A percentile compares a stretch with the other conserved stretches of the same genome.
These are phyloP conservation scores for Candida taoyuanica DNA, from an alignment of 805 yeast genomes.

Conservation along the genomic window DNA sequence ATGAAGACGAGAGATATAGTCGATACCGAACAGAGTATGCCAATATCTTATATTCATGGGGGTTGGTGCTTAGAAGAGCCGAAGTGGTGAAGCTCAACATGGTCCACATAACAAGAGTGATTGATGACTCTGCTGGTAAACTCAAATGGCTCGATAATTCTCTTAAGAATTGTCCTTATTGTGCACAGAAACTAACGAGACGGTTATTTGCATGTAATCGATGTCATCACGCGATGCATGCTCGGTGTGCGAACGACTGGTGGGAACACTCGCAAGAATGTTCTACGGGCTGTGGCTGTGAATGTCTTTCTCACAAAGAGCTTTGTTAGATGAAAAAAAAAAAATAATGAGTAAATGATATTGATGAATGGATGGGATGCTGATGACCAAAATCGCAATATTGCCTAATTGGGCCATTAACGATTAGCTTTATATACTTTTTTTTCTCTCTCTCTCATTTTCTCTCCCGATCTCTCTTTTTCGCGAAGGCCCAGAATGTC, in stretches of 20 bases:
- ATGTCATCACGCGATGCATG: constrained; percentile 79
- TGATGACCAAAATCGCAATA: too few relatives aligned
- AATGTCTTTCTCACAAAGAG: constrained; percentile 34
- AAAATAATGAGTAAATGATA: too few relatives aligned
- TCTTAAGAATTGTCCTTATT: constrained; percentile 52
- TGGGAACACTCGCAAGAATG: constrained; percentile 60
- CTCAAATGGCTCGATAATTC: constrained; percentile 28
- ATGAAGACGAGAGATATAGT: constrained; percentile 24
- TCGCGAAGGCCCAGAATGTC: too few relatives aligned
- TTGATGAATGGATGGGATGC: too few relatives aligned
- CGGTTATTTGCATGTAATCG: constrained; percentile 61
- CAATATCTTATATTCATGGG: constrained; percentile 75
- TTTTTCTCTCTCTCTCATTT: too few relatives aligned
- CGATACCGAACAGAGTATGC: constrained; percentile 69
- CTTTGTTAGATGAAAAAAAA: not conserved
- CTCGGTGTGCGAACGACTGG: constrained; percentile 78
- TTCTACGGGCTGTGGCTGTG: constrained; percentile 84
- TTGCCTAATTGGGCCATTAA: constrained; percentile 1
- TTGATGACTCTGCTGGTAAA: constrained; percentile 33
- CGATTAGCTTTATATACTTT: too few relatives aligned
- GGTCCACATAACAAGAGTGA: constrained; percentile 22
- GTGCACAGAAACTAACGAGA: constrained; percentile 56
- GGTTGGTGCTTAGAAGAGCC: constrained; percentile 70
- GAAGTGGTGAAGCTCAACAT: constrained; percentile 72
- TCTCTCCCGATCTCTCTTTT: too few relatives aligned